phyloP scores from a whole-genome alignment of 306 rosid species.

The Coriaria nepalensis region DNA sequence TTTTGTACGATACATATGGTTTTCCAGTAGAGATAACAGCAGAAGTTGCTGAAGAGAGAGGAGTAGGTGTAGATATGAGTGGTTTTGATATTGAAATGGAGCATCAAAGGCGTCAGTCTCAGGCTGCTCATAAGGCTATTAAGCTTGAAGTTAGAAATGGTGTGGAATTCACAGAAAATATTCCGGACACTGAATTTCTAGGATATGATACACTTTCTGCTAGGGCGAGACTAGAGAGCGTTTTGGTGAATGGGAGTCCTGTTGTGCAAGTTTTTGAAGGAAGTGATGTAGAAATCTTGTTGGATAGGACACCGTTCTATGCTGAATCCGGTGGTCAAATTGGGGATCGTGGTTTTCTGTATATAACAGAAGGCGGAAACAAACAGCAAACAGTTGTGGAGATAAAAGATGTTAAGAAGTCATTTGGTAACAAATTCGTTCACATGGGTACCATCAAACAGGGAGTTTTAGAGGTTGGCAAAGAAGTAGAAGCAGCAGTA shows the following conservation, averaged over 20 bases:
- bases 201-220: constrained; percentile 72
- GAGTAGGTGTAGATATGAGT: constrained; percentile 61
- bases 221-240: constrained; percentile 66
- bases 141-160: constrained; percentile 61
- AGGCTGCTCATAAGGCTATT: constrained; percentile 80
- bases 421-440: constrained; percentile 68
- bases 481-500: constrained; percentile 80
- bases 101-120: constrained; percentile 90
- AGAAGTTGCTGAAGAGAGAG: constrained; percentile 89
- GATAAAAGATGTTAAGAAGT: constrained; percentile 80
- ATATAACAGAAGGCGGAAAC: constrained; percentile 43
- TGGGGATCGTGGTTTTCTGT: constrained; percentile 75
- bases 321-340: constrained; percentile 99
- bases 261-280: constrained; percentile 61
- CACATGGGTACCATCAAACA: constrained; percentile 77
- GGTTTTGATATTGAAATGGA: constrained; percentile 91
- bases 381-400: constrained; percentile 55
- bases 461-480: constrained; percentile 85
- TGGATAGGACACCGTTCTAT: constrained; percentile 86
- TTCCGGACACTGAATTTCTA: constrained; percentile 75
- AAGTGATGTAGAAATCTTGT: constrained; percentile 65
- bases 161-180: constrained; percentile 40
- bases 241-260: constrained; percentile 65
- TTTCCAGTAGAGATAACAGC: constrained; percentile 83
- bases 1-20: constrained; percentile 87